Evolutionary conservation across 176 grass and related monocot species (phyloP), one percentile per base, ranked within the genome.

Genomic region (Chrysopogon serrulatus): DNA sequence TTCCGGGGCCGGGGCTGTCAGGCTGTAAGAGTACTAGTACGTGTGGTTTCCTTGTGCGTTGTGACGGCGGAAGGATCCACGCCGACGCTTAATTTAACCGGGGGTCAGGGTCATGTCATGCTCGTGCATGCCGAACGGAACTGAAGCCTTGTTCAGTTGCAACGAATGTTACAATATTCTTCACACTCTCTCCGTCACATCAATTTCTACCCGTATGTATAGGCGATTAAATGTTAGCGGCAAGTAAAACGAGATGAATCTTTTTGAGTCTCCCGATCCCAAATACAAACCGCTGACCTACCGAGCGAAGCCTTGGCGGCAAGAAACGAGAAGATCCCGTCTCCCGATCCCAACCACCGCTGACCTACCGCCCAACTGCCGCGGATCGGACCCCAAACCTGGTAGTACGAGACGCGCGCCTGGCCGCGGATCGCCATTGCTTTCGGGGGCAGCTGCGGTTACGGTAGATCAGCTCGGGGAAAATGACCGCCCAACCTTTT

Each of bases 301-400:
- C 68, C 35, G 88, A 51, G 6, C 44, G 8, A 34, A 32, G 28
- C 82, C 59, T 19, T 76, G 37, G 66, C 49, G 31, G 61, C 76
- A 75, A 76, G 77, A 68, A 80, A 77, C 65, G 83, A 44, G 43
- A 73, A 45, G 82, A 57, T 2, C 10, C 39, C 28, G 6, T 11
- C 4, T 0, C 28, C 33, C 79, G 79, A 79, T 0, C 28, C 33
- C 79, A 83, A 79, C 84, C n/a, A 79, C 74, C 19, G 28, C 74
- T 47, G 37, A 83, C 88, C 88, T 79, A 90, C 88, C 79, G 27
- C n/a, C 54, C 65, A 90, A 74, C 74, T 35, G 88, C 88, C 88
- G 66, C 23, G 12, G 78, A 74, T 83, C 79, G 30, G 78, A 27
- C 47, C 74, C 47, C 74, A 21, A 78, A 30, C 83, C 77, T 83